A percentile compares a stretch with the other conserved stretches of the same genome.
phyloP scores from a whole-genome alignment of 208 protist species.

The Acanthamoeba sp. region DNA sequence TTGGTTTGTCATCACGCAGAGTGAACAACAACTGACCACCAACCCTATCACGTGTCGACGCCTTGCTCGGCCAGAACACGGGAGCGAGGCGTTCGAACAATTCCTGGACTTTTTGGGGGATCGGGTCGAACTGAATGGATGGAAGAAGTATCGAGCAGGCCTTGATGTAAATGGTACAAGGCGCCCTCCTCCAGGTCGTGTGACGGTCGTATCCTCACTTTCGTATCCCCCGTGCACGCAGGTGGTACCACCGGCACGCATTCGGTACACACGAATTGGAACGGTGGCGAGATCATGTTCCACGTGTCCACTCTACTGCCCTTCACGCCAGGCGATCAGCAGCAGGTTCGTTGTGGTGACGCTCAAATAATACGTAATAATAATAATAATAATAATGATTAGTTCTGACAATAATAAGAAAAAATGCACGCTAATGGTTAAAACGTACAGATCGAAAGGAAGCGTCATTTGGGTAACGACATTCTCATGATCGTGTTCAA shows the following conservation, averaged over 20 bases:
- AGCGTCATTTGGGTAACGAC: constrained; percentile 52
- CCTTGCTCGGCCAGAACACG: constrained; percentile 21
- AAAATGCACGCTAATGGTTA: background rate
- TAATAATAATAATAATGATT: too few species aligned
- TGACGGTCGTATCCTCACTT: background rate
- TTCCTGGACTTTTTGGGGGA: constrained; percentile 80
- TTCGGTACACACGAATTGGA: constrained; percentile 51
- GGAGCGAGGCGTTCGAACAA: constrained; percentile 72
- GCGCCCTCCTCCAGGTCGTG: too few species aligned
- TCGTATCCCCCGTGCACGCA: background rate
- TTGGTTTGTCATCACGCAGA: too few species aligned
- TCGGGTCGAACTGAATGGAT: constrained; percentile 71
- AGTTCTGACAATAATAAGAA: background rate
- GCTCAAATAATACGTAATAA: too few species aligned
- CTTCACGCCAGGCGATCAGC: constrained; percentile 47
- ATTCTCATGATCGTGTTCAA: constrained; percentile 58
- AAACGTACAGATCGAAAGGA: constrained; percentile 38
- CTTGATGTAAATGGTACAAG: constrained; percentile 78
- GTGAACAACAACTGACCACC: too few species aligned
- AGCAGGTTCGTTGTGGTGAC: constrained; percentile 73
- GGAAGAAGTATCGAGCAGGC: constrained; percentile 74
- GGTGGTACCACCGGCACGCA: constrained; percentile 65
- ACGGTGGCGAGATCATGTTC: constrained; percentile 68
- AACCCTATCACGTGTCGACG: background rate
- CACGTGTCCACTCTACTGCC: constrained; percentile 77